A percentile compares a stretch with the other conserved stretches of the same genome.
These are phyloP conservation scores for Glebionis coronaria DNA, from an alignment of 129 eudicot genomes.

Conservation along the genomic window DNA sequence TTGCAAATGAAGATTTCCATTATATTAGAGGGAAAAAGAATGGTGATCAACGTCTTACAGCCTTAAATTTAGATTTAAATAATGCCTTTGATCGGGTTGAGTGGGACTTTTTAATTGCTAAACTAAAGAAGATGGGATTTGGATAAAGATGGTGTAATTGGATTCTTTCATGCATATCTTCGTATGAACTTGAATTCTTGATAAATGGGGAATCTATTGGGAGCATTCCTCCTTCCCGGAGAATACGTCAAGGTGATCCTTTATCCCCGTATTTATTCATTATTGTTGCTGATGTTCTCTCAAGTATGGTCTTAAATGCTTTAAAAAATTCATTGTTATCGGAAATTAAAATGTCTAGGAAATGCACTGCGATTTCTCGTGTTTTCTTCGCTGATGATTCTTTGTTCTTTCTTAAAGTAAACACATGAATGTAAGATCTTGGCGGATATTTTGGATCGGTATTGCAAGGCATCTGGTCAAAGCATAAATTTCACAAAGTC, in stretches of 20 bases:
- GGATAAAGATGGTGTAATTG: background rate
- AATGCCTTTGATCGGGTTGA: background rate
- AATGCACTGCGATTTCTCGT: background rate
- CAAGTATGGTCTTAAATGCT: background rate
- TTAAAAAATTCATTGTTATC: background rate
- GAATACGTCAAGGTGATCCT: background rate
- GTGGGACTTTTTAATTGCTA: background rate
- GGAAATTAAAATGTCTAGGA: background rate
- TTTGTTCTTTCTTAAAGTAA: background rate
- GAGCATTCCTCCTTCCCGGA: background rate
- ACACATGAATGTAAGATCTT: background rate
- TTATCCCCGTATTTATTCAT: background rate
- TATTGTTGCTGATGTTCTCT: no score
- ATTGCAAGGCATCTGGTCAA: background rate
- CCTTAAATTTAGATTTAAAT: no score
- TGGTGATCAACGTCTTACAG: no score
- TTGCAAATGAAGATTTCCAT: no score
- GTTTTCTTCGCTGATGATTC: background rate
- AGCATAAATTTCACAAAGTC: background rate
- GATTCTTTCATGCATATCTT: background rate
- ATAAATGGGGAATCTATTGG: background rate
- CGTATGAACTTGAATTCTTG: background rate
- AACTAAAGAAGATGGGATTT: background rate
- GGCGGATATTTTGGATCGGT: background rate
- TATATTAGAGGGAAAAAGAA: no score